phyloP scores from a whole-genome alignment of 2,329 filamentous ascomycete species.

The Purpureocillium takamizusanense region DNA sequence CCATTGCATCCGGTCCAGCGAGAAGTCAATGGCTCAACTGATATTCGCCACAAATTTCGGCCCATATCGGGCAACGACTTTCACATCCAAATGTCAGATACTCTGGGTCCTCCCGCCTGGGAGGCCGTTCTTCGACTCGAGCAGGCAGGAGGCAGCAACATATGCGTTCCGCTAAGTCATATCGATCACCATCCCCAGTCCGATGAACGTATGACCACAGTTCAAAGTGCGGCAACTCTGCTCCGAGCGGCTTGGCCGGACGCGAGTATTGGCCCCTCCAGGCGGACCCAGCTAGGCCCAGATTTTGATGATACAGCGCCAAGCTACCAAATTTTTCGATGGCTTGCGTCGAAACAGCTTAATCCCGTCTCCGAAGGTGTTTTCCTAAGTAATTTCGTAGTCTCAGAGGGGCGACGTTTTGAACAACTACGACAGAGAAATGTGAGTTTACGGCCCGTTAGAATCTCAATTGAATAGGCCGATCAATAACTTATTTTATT shows the following conservation, averaged over 20 bases:
- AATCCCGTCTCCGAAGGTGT: neutral
- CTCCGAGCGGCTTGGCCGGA: neutral
- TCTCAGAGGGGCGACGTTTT: neutral
- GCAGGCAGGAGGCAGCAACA: no score
- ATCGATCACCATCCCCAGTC: no score
- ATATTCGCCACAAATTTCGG: neutral
- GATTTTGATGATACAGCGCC: neutral
- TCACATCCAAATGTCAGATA: neutral
- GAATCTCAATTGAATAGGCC: no score
- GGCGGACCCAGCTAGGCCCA: neutral
- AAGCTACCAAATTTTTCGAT: neutral
- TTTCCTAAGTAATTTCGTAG: neutral
- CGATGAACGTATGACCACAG: no score
- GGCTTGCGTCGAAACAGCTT: neutral
- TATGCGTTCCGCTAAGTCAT: no score
- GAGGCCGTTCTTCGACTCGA: no score
- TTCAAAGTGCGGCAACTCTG: neutral
- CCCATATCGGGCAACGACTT: neutral
- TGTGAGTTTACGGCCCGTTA: no score
- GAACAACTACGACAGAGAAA: neutral
- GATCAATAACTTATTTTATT: no score
- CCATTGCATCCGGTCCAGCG: neutral
- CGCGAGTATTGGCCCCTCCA: neutral
- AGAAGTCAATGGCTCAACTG: neutral
- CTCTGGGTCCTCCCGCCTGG: neutral